A percentile compares a stretch with the other conserved stretches of the same genome.
These are phyloP conservation scores for Chenopodium formosanum DNA, from an alignment of 148 eudicot species.

Conservation along the genomic window DNA sequence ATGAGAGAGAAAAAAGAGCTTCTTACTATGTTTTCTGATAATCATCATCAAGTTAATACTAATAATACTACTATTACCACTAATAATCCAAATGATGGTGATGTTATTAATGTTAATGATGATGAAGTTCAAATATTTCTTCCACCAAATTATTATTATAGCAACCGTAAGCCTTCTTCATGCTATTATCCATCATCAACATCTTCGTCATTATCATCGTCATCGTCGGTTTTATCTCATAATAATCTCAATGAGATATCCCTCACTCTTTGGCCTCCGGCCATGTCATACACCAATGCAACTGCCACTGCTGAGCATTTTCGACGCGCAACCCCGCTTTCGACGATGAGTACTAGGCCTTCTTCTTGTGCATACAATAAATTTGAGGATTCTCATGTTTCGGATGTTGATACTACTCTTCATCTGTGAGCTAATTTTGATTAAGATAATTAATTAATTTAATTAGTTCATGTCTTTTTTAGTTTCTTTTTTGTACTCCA, in stretches of 20 bases:
- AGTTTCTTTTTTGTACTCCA: background rate
- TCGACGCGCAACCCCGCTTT: background rate
- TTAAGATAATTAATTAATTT: background rate
- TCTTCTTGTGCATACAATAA: conserved; percentile 18
- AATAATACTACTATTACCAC: background rate
- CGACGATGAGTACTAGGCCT: background rate
- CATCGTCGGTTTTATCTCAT: conserved; percentile 19
- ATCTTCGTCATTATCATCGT: conserved; percentile 8
- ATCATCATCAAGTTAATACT: background rate
- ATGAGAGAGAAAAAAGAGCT: conserved; percentile 67
- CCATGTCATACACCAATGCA: conserved; percentile 4
- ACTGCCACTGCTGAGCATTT: background rate
- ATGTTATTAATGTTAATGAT: background rate
- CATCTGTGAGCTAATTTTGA: conserved; percentile 48
- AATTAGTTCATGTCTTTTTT: background rate
- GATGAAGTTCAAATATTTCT: conserved; percentile 30
- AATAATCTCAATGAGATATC: conserved; percentile 20
- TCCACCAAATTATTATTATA: conserved; percentile 34
- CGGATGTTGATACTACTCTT: conserved; percentile 93
- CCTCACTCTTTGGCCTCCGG: conserved; percentile 31
- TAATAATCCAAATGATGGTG: background rate
- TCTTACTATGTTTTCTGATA: conserved; percentile 30
- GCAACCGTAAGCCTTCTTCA: conserved; percentile 7
- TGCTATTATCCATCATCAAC: conserved; percentile 12
- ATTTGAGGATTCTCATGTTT: conserved; percentile 27